Conservation (phyloP, 2,329 filamentous ascomycete species). For the Claviceps digitariae region DNA sequence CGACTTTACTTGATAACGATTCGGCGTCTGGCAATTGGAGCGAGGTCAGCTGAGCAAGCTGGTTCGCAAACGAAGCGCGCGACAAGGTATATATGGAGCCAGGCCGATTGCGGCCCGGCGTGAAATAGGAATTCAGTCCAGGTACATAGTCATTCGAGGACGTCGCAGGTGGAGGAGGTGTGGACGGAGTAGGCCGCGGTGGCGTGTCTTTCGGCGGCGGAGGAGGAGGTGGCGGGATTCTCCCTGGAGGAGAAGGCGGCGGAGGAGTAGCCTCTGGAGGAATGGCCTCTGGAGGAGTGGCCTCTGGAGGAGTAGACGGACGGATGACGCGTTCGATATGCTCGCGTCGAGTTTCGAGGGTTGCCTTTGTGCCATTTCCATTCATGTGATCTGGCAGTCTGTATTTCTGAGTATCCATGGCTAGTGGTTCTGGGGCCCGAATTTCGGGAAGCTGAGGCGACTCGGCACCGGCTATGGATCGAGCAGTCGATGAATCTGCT, state of each 20-base stretch:
- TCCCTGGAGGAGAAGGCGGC: constrained; percentile 19
- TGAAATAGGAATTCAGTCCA: constrained; percentile 50
- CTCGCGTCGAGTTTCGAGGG: constrained; percentile 41
- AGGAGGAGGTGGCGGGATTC: constrained; percentile 16
- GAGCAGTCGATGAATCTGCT: constrained; percentile 11
- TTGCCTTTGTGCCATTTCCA: constrained; percentile 53
- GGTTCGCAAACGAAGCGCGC: constrained; percentile 80
- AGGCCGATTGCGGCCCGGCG: constrained; percentile 52
- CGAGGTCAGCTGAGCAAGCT: constrained; percentile 82
- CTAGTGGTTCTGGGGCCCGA: constrained; percentile 33
- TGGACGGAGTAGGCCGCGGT: constrained; percentile 11
- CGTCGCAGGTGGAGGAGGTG: constrained; percentile 15
- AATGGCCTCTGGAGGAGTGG: constrained; percentile 14
- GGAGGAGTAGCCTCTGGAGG: not conserved
- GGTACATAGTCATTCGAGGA: constrained; percentile 30
- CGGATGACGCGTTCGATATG: constrained; percentile 39
- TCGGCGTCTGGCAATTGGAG: constrained; percentile 78
- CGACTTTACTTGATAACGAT: constrained; percentile 69
- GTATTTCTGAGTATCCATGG: constrained; percentile 64
- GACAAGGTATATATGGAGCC: constrained; percentile 92
- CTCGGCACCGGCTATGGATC: constrained; percentile 15
- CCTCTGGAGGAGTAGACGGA: constrained; percentile 23
- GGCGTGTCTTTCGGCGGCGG: constrained; percentile 28
- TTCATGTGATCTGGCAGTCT: constrained; percentile 56
- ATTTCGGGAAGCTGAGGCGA: constrained; percentile 36